Conservation (phyloP, 352 stramenopile species). For the Globisporangium okanoganense region DNA sequence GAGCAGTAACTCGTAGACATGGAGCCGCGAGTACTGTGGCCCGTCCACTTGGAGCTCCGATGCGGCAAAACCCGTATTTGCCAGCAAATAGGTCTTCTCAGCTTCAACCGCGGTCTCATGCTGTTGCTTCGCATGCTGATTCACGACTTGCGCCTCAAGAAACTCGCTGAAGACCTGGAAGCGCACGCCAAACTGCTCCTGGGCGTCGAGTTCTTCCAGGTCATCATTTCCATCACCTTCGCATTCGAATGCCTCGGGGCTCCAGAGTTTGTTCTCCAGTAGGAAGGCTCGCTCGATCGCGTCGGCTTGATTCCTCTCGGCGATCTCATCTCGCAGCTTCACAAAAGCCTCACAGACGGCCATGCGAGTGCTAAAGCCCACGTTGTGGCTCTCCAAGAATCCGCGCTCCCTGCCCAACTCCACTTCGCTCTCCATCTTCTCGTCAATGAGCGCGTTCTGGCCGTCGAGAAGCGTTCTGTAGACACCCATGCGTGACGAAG, state of each 20-base stretch:
- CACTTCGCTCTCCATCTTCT: conserved; percentile 54
- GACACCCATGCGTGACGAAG: conserved; percentile 27
- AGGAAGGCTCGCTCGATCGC: conserved; percentile 16
- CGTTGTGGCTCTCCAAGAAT: conserved; percentile 26
- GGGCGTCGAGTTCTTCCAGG: conserved; percentile 1
- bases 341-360: conserved; percentile 25
- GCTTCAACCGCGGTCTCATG: background rate
- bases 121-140: conserved; percentile 9
- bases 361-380: conserved; percentile 18
- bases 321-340: conserved; percentile 6
- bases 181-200: conserved; percentile 16
- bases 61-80: background rate
- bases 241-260: background rate
- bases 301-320: conserved; percentile 3
- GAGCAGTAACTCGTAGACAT: conserved; percentile 10
- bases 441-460: conserved; percentile 49
- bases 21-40: conserved; percentile 14
- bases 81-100: conserved; percentile 9
- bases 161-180: conserved; percentile 13
- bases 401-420: conserved; percentile 25
- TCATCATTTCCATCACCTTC: background rate
- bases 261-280: conserved; percentile 8
- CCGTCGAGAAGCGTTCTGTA: conserved; percentile 42
- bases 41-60: background rate
- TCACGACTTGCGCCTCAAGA: background rate